Percentiles rank a stretch among this genome's conserved stretches.
These are phyloP conservation scores for Psidium guajava DNA, from an alignment of 345 rosid species.

Conservation along the genomic window DNA sequence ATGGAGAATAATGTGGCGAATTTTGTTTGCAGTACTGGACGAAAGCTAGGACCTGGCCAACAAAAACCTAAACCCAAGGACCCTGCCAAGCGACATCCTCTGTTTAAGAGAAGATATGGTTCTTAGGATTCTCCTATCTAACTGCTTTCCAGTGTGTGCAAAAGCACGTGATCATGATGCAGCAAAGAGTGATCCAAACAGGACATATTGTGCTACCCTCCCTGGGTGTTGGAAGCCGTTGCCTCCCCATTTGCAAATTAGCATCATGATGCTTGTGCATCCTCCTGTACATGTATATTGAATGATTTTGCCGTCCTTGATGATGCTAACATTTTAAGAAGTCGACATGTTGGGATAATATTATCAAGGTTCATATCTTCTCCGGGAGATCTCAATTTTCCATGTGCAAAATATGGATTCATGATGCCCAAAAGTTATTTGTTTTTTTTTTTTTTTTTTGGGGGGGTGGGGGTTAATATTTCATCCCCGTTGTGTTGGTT, in stretches of 20 bases:
- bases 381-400: neutral
- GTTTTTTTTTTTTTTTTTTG: neutral
- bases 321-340: neutral
- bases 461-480: neutral
- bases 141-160: neutral
- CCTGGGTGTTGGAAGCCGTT: neutral
- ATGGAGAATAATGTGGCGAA: neutral
- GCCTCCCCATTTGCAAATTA: neutral
- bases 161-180: neutral
- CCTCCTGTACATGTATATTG: neutral
- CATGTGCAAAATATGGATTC: neutral
- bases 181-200: neutral
- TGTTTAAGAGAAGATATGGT: conserved; percentile 56
- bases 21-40: conserved; percentile 34
- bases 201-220: neutral
- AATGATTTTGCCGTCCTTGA: neutral
- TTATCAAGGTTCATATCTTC: neutral
- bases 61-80: conserved; percentile 64
- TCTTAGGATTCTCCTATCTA: neutral
- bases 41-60: conserved; percentile 20
- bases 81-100: conserved; percentile 59
- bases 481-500: neutral
- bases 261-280: neutral
- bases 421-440: neutral
- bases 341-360: neutral